phyloP scores from a whole-genome alignment of 2,329 filamentous ascomycete genomes.

The Zymoseptoria pseudotritici region DNA sequence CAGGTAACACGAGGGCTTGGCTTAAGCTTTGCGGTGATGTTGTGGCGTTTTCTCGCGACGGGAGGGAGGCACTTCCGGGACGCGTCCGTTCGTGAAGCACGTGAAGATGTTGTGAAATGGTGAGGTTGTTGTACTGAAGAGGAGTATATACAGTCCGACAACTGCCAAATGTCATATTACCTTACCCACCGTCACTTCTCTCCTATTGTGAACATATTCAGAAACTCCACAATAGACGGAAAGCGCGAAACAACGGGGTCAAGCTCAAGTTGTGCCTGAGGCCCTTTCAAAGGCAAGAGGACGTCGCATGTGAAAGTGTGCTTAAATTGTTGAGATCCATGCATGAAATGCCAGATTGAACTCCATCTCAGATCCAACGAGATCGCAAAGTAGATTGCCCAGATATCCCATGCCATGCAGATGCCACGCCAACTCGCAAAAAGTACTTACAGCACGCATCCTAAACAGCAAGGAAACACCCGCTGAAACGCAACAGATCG shows the following conservation, averaged over 20 bases:
- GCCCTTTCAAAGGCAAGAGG: too few relatives aligned
- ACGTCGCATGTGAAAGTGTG: not conserved
- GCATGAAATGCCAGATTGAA: not conserved
- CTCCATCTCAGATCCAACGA: too few relatives aligned
- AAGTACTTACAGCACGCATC: not conserved
- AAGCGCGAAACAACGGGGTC: not conserved
- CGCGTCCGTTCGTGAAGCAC: not conserved
- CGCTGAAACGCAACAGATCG: conserved; percentile 1
- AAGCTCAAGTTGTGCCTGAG: not conserved
- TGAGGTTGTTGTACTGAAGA: not conserved
- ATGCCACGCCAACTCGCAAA: conserved; percentile 1
- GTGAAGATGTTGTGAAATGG: not conserved
- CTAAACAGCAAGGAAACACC: not conserved
- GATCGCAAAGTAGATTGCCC: not conserved
- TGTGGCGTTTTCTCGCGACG: not conserved
- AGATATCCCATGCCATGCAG: not conserved
- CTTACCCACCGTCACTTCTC: not conserved
- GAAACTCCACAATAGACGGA: not conserved
- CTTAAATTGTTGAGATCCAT: not conserved
- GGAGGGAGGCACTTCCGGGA: not conserved
- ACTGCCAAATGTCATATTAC: not conserved
- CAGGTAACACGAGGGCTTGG: not conserved
- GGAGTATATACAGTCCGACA: not conserved
- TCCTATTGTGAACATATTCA: not conserved
- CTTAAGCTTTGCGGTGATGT: not conserved